Percentiles rank a stretch among this genome's conserved stretches.
phyloP scores from a whole-genome alignment of 2,329 filamentous ascomycete species.

The Fusarium sp. region DNA sequence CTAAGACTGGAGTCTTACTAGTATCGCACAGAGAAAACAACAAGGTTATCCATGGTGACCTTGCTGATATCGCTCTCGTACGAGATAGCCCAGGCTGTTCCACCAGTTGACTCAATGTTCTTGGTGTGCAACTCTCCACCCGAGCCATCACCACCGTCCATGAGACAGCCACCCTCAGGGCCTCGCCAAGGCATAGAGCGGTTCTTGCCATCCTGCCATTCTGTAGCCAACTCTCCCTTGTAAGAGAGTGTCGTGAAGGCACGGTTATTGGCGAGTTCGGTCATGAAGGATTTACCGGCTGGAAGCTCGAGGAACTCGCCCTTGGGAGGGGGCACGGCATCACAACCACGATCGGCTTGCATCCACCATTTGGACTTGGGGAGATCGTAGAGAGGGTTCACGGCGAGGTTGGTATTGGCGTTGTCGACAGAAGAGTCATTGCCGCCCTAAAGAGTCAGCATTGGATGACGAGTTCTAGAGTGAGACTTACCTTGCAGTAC shows the following conservation, averaged over 20 bases:
- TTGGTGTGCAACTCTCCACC: constrained; percentile 60
- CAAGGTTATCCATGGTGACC: constrained; percentile 62
- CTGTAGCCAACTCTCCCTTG: constrained; percentile 49
- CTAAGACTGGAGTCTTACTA: constrained; percentile 46
- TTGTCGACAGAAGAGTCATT: constrained; percentile 49
- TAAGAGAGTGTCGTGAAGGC: constrained; percentile 60
- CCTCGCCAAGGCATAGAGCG: constrained; percentile 59
- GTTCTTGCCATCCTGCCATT: constrained; percentile 59
- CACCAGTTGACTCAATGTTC: constrained; percentile 55
- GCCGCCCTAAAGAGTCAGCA: constrained; percentile 40
- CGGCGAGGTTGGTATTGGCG: constrained; percentile 56
- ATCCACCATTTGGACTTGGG: constrained; percentile 61
- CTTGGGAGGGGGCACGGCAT: constrained; percentile 49
- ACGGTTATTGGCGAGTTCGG: constrained; percentile 62
- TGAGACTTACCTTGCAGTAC: constrained; percentile 40
- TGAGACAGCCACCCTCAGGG: constrained; percentile 45
- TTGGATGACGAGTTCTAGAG: fast-evolving
- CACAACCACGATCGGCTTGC: constrained; percentile 60
- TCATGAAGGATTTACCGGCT: constrained; percentile 59
- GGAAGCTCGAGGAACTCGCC: constrained; percentile 56
- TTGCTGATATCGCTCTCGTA: constrained; percentile 58
- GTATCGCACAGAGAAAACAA: constrained; percentile 59
- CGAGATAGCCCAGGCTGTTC: constrained; percentile 62
- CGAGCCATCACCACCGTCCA: constrained; percentile 47
- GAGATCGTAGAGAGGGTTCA: constrained; percentile 60